Percentiles rank a stretch among this genome's conserved stretches.
phyloP scores from a whole-genome alignment of 208 protist genomes.

The Leishmania major region DNA sequence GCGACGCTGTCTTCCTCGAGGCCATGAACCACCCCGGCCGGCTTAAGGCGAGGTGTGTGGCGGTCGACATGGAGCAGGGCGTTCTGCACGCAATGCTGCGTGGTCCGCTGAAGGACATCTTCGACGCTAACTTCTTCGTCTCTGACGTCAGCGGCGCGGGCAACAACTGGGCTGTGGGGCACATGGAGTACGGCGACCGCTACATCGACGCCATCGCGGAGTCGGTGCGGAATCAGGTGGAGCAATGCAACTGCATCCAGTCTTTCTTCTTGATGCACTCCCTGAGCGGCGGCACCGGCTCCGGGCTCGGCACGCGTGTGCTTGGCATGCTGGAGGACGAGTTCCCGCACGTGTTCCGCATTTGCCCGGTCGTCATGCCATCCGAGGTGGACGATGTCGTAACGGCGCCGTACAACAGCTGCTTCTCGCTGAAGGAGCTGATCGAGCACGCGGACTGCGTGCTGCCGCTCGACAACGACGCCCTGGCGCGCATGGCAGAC shows the following conservation, averaged over 20 bases:
- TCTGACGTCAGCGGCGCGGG: conserved; percentile 87
- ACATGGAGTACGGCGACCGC: conserved; percentile 92
- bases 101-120: conserved; percentile 85
- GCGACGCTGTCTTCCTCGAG: conserved; percentile 74
- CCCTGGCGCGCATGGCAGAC: conserved; percentile 87
- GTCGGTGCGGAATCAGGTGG: conserved; percentile 82
- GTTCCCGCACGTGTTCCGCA: conserved; percentile 91
- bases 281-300: conserved; percentile 96
- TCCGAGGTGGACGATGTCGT: conserved; percentile 95
- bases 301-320: conserved; percentile 93
- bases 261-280: conserved; percentile 96
- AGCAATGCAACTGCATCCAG: conserved; percentile 96
- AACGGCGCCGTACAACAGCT: conserved; percentile 96
- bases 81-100: conserved; percentile 87
- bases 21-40: not conserved
- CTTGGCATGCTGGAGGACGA: conserved; percentile 94
- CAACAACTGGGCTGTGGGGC: conserved; percentile 95
- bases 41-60: conserved; percentile 93
- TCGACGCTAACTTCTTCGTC: conserved; percentile 91
- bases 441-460: conserved; percentile 95
- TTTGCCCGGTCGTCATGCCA: conserved; percentile 92
- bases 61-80: conserved; percentile 97
- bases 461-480: conserved; percentile 94
- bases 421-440: conserved; percentile 90
- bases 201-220: conserved; percentile 88